Base-by-base conservation (phyloP, 345 rosid genomes). In the Hirschfeldia incana region DNA sequence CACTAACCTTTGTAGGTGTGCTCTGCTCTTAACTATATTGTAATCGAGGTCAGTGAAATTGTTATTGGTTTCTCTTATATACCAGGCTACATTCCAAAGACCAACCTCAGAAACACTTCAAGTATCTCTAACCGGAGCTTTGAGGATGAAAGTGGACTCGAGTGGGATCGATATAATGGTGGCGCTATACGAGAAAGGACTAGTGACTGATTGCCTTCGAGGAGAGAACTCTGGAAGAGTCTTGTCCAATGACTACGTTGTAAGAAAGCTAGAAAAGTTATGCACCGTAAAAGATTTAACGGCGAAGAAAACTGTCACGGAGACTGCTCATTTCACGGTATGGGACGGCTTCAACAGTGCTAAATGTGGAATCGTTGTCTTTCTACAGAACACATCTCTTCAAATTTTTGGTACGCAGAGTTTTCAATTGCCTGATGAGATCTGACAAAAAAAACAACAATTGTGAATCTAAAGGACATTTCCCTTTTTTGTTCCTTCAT, bases 171-270 rank as follows among this genome's bases (percentile, higher is more conserved):
- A 85, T 49, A 53, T 93, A 53, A 87, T 93, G 97, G 90, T 91
- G 83, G 97, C 93, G 1, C 76, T 93, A 10, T 89, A 93, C 59
- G 94, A 93, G 83, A 87, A 67, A 29, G 93, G 94, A 33, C 42
- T 91, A 66, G 88, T 91, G 55, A 89, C 53, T 1, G 88, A 93
- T 80, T 91, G 93, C 63, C 85, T 84, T 0, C 61, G 32, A 4
- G 97, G 98, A 60, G 98, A 93, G 78, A 93, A 91, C 83, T 86
- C 86, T 70, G 95, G 91, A 11, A 84, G 86, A 29, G 89, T 93
- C 15, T 72, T 93, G 17, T 78, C 92, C 17, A 90, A 89, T 73
- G 95, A 93, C 83, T 89, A 80, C 5, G 89, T 93, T 9, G 95
- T 93, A n/a, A 83, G 97, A 76, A 91, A 80, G 86, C 86, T 91